Evolutionary conservation across 2,329 filamentous ascomycete genomes (phyloP), one percentile per base, ranked within the genome.

Genomic region (Sporothrix humicola): DNA sequence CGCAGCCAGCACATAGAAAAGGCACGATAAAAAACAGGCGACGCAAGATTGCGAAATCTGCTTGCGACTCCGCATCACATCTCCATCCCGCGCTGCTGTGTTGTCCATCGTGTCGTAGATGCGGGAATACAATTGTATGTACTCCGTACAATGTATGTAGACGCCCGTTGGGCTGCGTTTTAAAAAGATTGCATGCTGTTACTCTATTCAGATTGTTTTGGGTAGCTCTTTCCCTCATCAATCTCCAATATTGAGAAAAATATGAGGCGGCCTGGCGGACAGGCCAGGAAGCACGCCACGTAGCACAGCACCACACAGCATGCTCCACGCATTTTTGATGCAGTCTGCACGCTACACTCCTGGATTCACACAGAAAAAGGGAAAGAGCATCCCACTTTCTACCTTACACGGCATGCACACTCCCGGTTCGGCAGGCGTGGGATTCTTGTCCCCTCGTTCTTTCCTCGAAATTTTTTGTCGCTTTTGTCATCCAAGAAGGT

Each of bases 261-360:
- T 37, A 37, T 37, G 31, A 73, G 66, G 63, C 68, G 71, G 70
- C 44, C 68, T 31, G 66, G 26, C 37, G 63, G 75, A 74, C 71
- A 66, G 73, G 75, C 56, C 59, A 48, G 20, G 63, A 71, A 72
- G 58, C 48, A 72, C 74, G 75, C 75, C 75, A 76, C 75, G 75
- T 76, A 76, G 74, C 75, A 73, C 69, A 74, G 68, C 61, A 72
- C 72, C 54, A 66, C 59, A 20, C 37, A 44, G 5, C 5, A 13
- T n/a, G 48, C 20, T 48, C 52, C 52, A 48, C n/a, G n/a, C 54
- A 6, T 42, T 63, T 63, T 63, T 9, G 15, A 31, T 44, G 26
- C 20, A 61, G 15, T n/a, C 50, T 48, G 26, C 46, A n/a, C 23
- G 12, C 37, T 68, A 23, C 50, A 58, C 31, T 13, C n/a, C 10